phyloP scores from a whole-genome alignment of 345 rosid genomes.

The Corchorus olitorius region DNA sequence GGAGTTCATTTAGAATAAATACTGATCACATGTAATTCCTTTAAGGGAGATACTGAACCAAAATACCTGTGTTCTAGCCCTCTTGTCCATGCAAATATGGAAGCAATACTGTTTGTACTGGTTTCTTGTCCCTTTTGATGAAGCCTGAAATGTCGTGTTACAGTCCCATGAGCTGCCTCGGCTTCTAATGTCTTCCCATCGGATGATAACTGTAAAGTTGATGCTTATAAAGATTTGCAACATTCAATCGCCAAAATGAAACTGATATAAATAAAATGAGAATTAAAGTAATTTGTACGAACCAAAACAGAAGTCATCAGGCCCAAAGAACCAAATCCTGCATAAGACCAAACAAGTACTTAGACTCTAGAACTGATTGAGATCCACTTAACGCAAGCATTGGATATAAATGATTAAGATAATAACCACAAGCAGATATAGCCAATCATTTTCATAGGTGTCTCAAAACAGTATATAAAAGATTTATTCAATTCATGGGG shows the following conservation, averaged over 20 bases:
- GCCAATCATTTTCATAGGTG: background rate
- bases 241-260: conserved; percentile 8
- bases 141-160: conserved; percentile 89
- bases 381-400: background rate
- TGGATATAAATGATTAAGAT: conserved; percentile 13
- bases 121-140: conserved; percentile 96
- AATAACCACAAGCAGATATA: background rate
- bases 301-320: conserved; percentile 98
- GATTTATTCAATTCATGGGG: background rate
- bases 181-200: conserved; percentile 96
- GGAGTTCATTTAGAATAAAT: background rate
- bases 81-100: conserved; percentile 96
- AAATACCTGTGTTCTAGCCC: conserved; percentile 88
- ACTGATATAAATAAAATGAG: background rate
- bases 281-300: conserved; percentile 27
- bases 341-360: conserved; percentile 25
- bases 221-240: conserved; percentile 8
- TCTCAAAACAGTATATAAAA: background rate
- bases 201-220: conserved; percentile 69
- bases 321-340: conserved; percentile 98
- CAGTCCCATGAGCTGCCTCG: conserved; percentile 99
- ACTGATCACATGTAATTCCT: background rate
- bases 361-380: conserved; percentile 11
- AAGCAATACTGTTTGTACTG: conserved; percentile 96
- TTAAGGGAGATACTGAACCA: conserved; percentile 5